A percentile compares a stretch with the other conserved stretches of the same genome.
Conservation (phyloP, 495 filamentous ascomycete species). For the Antarctomyces pellizariae region DNA sequence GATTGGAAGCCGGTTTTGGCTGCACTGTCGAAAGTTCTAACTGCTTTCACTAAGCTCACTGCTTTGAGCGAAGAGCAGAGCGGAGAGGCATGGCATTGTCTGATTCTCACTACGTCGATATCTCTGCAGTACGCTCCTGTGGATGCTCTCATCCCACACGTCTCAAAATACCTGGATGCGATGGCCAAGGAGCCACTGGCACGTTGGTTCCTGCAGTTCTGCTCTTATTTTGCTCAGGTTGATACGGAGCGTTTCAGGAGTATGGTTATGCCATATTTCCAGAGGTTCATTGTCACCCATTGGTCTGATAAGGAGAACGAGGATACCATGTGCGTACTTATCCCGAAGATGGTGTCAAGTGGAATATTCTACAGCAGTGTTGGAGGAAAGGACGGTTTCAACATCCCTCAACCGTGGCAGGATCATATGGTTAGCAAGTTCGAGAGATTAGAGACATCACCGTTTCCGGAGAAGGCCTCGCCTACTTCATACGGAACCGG, state of each 20-base stretch:
- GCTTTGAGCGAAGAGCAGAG: constrained; percentile 18
- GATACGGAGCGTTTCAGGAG: constrained; percentile 52
- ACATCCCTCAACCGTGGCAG: constrained; percentile 44
- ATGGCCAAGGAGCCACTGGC: constrained; percentile 38
- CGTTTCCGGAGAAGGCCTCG: constrained; percentile 27
- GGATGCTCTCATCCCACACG: constrained; percentile 46
- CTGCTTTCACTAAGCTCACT: constrained; percentile 15
- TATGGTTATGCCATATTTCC: constrained; percentile 57
- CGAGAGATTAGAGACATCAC: constrained; percentile 27
- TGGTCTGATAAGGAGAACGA: constrained; percentile 42
- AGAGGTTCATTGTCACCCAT: constrained; percentile 45
- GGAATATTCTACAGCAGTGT: constrained; percentile 20
- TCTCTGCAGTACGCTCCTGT: constrained; percentile 54
- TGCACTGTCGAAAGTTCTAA: constrained; percentile 28
- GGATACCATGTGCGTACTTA: constrained; percentile 38
- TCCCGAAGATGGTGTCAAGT: constrained; percentile 40
- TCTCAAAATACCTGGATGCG: constrained; percentile 35
- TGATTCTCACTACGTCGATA: constrained; percentile 40
- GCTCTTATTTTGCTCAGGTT: constrained; percentile 49
- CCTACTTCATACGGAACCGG: constrained; percentile 6
- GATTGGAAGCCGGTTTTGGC: constrained; percentile 47
- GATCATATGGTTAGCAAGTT: constrained; percentile 41
- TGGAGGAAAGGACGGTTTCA: constrained; percentile 29
- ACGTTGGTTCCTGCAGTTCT: constrained; percentile 60
- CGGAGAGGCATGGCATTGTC: constrained; percentile 25